phyloP scores from a whole-genome alignment of 2,329 filamentous ascomycete species.

The Paraphaeosphaeria sporulosa region DNA sequence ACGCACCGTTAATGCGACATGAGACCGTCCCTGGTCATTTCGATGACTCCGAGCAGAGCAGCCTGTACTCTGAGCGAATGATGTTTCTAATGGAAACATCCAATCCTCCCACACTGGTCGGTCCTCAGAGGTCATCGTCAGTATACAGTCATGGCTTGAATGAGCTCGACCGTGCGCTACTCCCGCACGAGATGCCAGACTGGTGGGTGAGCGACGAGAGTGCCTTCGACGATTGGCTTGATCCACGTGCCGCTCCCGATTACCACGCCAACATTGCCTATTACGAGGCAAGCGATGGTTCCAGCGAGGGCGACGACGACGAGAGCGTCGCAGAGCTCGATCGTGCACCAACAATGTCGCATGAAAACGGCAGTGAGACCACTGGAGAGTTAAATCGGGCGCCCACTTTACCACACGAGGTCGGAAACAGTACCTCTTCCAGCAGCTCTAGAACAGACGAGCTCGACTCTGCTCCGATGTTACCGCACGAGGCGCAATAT shows the following conservation, averaged over 20 bases:
- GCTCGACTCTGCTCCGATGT: neutral
- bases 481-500: slow-evolving; percentile 2
- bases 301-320: neutral
- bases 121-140: neutral
- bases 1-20: neutral
- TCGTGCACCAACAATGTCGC: slow-evolving; percentile 6
- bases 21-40: neutral
- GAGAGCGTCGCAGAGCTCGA: slow-evolving; percentile 11
- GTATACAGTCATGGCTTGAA: neutral
- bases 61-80: neutral
- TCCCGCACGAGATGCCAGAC: neutral
- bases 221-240: neutral
- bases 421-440: neutral
- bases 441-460: neutral
- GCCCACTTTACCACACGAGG: slow-evolving; percentile 6
- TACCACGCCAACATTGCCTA: neutral
- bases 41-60: neutral
- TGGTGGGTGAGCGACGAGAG: neutral
- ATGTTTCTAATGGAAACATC: neutral
- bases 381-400: neutral
- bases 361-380: neutral
- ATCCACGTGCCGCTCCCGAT: neutral
- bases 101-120: neutral
- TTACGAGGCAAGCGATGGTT: neutral
- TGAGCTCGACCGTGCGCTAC: slow-evolving; percentile 4